Evolutionary conservation across 345 rosid genomes (phyloP), one percentile per base, ranked within the genome.

Genomic region (Xanthoceras sorbifolium): DNA sequence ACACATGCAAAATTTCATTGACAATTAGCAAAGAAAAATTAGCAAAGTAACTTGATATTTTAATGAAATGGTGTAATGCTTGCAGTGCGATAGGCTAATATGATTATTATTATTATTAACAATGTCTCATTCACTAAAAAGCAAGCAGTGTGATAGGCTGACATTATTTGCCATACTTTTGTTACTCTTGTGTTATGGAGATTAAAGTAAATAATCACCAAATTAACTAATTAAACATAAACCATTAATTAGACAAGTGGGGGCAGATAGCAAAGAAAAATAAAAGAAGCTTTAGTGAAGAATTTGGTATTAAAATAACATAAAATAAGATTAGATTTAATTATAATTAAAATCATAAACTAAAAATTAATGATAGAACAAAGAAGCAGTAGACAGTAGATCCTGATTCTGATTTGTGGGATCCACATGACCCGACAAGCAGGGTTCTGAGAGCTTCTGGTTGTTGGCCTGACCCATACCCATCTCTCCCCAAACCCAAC

Each of bases 381-480:
- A 71, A 80, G 15, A 68, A 83, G 83, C 80, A 83, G 73, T 40
- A 68, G 69, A n/a, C 1, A 79, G 77, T 69, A 85, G 91, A 89
- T 92, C 93, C 87, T 77, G 83, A 74, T 84, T 80, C 82, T 76
- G 89, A 92, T 90, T 81, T 83, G 84, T 78, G 70, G 92, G 94
- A 84, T 86, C 94, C 91, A 87, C 89, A 72, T 71, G 61, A 82
- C 77, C 84, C 81, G 83, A 81, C 89, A 87, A 71, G 81, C 65
- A 81, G 69, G 83, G 78, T 74, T 71, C 78, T 64, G 55, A 48
- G 78, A 74, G 82, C 83, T 76, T 72, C 69, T 84, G 81, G 84
- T 83, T 76, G 92, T 77, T 90, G 85, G 87, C 84, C 82, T 61
- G 36, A 34, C 83, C 82, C 78, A 46, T 32, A 36, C 82, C 79